phyloP scores from a whole-genome alignment of 495 filamentous ascomycete genomes.

The Tirmania nivea region DNA sequence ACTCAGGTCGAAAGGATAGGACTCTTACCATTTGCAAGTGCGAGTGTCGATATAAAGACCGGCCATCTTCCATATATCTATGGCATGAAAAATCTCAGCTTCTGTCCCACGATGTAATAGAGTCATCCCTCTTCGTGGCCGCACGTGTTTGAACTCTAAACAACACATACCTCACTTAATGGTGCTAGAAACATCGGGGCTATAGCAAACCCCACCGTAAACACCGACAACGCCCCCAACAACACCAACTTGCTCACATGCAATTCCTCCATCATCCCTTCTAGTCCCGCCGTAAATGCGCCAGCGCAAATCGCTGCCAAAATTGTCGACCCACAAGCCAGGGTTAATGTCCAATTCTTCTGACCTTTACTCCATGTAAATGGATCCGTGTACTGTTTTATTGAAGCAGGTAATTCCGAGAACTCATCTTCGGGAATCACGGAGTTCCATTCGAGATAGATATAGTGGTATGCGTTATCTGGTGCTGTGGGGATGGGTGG shows the following conservation, averaged over 20 bases:
- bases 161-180: slow-evolving; percentile 51
- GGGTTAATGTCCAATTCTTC: slow-evolving; percentile 50
- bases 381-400: slow-evolving; percentile 23
- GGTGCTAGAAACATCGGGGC: slow-evolving; percentile 84
- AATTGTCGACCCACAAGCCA: slow-evolving; percentile 54
- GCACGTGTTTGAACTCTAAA: neutral
- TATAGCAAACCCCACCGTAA: slow-evolving; percentile 60
- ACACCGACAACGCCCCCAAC: slow-evolving; percentile 59
- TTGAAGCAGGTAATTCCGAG: neutral
- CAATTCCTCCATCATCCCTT: slow-evolving; percentile 41
- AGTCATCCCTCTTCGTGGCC: too few species aligned
- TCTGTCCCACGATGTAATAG: too few species aligned
- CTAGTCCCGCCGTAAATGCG: slow-evolving; percentile 46
- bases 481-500: neutral
- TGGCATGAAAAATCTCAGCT: neutral
- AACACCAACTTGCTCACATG: slow-evolving; percentile 40
- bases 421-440: neutral
- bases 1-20: slow-evolving; percentile 14
- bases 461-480: neutral
- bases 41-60: slow-evolving; percentile 8
- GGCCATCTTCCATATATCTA: slow-evolving; percentile 12
- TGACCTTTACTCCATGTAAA: slow-evolving; percentile 47
- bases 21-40: slow-evolving; percentile 10
- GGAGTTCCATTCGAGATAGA: slow-evolving; percentile 15
- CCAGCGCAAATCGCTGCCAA: slow-evolving; percentile 68